phyloP scores from a whole-genome alignment of 805 yeast genomes.

The Vanderwaltozyma polyspora region DNA sequence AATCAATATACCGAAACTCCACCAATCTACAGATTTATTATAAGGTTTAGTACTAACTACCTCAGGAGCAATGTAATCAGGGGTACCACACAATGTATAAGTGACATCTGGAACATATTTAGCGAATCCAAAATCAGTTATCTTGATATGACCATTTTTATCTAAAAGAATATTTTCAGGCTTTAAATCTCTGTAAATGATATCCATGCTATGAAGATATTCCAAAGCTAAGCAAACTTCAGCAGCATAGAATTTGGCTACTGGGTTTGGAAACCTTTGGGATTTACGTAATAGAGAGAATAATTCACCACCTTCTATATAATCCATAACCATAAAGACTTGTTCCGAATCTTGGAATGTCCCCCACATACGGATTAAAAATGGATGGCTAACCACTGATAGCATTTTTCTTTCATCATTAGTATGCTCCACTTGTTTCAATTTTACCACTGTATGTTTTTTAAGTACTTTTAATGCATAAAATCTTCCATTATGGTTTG shows the following conservation, averaged over 20 bases:
- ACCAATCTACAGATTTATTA: constrained; percentile 92
- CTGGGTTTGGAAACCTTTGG: constrained; percentile 90
- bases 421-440: constrained; percentile 92
- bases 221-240: constrained; percentile 77
- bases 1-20: constrained; percentile 86
- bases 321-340: constrained; percentile 90
- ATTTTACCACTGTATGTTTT: constrained; percentile 77
- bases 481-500: constrained; percentile 78
- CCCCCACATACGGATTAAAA: constrained; percentile 89
- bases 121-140: constrained; percentile 89
- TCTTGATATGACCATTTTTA: constrained; percentile 76
- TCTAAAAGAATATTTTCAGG: constrained; percentile 83
- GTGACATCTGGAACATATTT: constrained; percentile 85
- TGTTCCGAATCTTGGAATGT: constrained; percentile 79
- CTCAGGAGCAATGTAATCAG: constrained; percentile 93
- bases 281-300: constrained; percentile 76
- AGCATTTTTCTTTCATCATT: constrained; percentile 87
- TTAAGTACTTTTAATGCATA: constrained; percentile 85
- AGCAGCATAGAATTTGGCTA: constrained; percentile 89
- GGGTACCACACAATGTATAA: constrained; percentile 88
- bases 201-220: constrained; percentile 71
- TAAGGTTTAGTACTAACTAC: constrained; percentile 87
- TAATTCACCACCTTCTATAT: constrained; percentile 89
- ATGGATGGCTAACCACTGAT: constrained; percentile 77
- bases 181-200: constrained; percentile 80